Base-by-base conservation (phyloP, 805 yeast genomes). In the Peterozyma toletana region DNA sequence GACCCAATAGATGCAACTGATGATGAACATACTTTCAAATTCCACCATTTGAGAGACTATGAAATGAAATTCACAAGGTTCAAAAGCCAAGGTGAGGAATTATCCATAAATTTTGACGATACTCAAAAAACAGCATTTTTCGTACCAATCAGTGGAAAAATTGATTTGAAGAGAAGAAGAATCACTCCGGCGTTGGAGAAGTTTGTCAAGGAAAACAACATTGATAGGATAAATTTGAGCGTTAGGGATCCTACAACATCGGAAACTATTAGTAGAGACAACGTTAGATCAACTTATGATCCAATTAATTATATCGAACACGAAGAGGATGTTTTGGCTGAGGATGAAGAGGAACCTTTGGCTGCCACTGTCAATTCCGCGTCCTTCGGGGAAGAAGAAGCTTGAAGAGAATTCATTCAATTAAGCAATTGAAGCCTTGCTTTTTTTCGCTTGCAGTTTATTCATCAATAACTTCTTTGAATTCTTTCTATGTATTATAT, bases 131-230 rank as follows among this genome's bases (percentile, higher is more conserved):
- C 77, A 9, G 95, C 88, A 3, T 76, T 73, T 53, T 93, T 84
- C 59, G 78, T 84, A 47, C 96, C 97, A 9, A 67, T 91, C 14
- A 68, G 75, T 11, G 88, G 90, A 33, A 80, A 83, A 53, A 73
- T 87, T 37, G 93, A 83, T 51, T 77, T 93, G 58, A 88, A 86
- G 67, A 83, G 91, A 59, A 80, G 95, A 59, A 79, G 96, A 62
- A 78, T 88, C 11, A 82, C 78, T 34, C 70, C 78, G 39, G 74
- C 69, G 43, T 64, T 78, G 50, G 75, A 74, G 50, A 74, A 77
- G 31, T 73, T 74, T 41, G 70, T 80, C 45, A 71, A 72, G 45
- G 79, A 73, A 30, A 64, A 75, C 43, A 78, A 85, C 18, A 63
- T 74, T 48, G 91, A 82, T 57, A 75, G 71, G 37, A 68, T 87